phyloP scores from a whole-genome alignment of 2,329 filamentous ascomycete species.

The Rhytidhysteron rufulum region DNA sequence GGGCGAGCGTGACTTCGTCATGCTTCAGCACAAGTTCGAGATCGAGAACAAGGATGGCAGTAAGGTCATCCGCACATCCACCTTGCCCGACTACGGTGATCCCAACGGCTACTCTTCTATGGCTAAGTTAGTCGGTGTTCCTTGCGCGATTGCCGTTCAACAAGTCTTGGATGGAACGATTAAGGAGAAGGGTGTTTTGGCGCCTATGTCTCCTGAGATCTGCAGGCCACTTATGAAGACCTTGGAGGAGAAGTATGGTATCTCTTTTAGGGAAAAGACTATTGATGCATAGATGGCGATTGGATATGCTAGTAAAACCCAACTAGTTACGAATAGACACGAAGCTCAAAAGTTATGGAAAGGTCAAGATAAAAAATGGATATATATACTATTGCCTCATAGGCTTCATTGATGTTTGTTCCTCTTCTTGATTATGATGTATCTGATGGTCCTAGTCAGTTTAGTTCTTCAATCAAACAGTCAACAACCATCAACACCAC shows the following conservation, averaged over 20 bases:
- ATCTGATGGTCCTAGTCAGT: too few relatives aligned
- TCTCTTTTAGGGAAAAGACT: constrained; percentile 68
- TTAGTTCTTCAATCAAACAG: too few relatives aligned
- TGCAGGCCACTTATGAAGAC: constrained; percentile 72
- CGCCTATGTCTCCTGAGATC: constrained; percentile 70
- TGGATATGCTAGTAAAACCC: too few relatives aligned
- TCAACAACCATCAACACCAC: too few relatives aligned
- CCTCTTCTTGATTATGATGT: too few relatives aligned
- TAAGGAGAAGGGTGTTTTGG: constrained; percentile 68
- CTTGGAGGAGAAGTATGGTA: constrained; percentile 73
- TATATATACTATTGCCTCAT: too few relatives aligned
- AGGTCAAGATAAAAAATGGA: too few relatives aligned
- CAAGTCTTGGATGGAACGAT: constrained; percentile 74
- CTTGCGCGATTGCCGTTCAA: constrained; percentile 70
- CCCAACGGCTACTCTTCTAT: constrained; percentile 77
- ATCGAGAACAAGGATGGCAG: constrained; percentile 78
- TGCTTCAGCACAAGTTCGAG: constrained; percentile 77
- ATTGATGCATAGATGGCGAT: too few relatives aligned
- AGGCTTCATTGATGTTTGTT: too few relatives aligned
- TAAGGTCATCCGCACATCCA: constrained; percentile 74
- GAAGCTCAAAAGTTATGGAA: too few relatives aligned
- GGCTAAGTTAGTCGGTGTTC: constrained; percentile 77
- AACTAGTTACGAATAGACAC: too few relatives aligned
- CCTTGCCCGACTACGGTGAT: constrained; percentile 77
- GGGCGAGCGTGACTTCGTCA: constrained; percentile 78